These are phyloP conservation scores for Alternaria longipes DNA, from an alignment of 2,329 filamentous ascomycete species.

Conservation along the genomic window DNA sequence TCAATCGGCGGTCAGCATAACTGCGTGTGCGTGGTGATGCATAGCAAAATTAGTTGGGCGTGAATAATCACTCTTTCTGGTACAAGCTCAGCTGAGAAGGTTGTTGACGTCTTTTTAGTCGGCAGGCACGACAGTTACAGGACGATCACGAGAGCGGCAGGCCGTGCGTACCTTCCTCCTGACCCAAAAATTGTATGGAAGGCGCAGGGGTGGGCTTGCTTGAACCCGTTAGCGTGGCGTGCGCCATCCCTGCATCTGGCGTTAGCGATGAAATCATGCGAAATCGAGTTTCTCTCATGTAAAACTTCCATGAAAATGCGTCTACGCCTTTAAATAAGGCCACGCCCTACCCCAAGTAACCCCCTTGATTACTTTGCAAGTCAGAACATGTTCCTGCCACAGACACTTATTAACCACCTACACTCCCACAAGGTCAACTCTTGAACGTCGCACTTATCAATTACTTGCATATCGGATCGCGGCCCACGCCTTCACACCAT, in stretches of 20 bases:
- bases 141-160: conserved; percentile 45
- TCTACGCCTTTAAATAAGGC: conserved; percentile 31
- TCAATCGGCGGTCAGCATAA: conserved; percentile 13
- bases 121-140: conserved; percentile 17
- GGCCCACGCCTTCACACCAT: conserved; percentile 25
- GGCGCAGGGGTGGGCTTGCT: conserved; percentile 32
- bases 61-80: background rate
- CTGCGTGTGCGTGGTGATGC: conserved; percentile 6
- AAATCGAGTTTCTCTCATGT: conserved; percentile 45
- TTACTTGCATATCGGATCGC: conserved; percentile 29
- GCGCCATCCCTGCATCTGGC: conserved; percentile 38
- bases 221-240: conserved; percentile 29
- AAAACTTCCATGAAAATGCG: conserved; percentile 25
- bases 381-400: conserved; percentile 47
- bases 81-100: conserved; percentile 5
- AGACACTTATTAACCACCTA: conserved; percentile 42
- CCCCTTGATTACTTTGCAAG: background rate
- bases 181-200: conserved; percentile 42
- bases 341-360: conserved; percentile 22
- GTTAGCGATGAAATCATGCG: conserved; percentile 41
- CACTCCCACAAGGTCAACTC: conserved; percentile 49
- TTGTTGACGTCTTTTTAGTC: conserved; percentile 20
- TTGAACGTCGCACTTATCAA: conserved; percentile 22
- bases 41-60: background rate
- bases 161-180: conserved; percentile 43